A percentile compares a stretch with the other conserved stretches of the same genome.
Conservation (phyloP, 164 flowering plant genomes). For the grape (Vitis vinifera) region DNA sequence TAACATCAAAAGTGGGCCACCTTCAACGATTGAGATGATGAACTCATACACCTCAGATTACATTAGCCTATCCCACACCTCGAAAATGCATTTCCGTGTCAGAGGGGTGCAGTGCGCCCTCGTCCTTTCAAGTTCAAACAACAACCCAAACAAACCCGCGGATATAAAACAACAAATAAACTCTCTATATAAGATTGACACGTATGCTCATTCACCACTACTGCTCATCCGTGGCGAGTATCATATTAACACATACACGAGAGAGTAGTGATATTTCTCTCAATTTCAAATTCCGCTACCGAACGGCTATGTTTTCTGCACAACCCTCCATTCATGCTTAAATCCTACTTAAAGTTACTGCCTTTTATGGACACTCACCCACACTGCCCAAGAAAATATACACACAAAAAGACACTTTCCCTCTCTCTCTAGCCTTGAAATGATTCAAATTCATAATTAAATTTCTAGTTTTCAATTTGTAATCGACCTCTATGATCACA, state of each 20-base stretch:
- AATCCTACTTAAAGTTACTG: conserved; percentile 3
- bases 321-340: conserved; percentile 14
- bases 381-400: conserved; percentile 2
- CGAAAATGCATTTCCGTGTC: background rate
- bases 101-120: background rate
- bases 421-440: no score
- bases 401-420: background rate
- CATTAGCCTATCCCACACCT: background rate
- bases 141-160: background rate
- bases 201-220: background rate
- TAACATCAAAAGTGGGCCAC: background rate
- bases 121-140: background rate
- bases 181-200: background rate
- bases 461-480: no score
- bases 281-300: conserved; percentile 4
- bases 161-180: background rate
- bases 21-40: background rate
- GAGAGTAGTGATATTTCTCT: background rate
- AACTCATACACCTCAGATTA: background rate
- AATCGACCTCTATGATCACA: no score
- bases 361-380: conserved; percentile 1
- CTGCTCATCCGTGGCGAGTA: conserved; percentile 10
- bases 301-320: conserved; percentile 28
- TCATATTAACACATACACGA: background rate
- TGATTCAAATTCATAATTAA: no score